Conservation (phyloP, 1,139 yeast genomes). For the Scheffersomyces insectosa region DNA sequence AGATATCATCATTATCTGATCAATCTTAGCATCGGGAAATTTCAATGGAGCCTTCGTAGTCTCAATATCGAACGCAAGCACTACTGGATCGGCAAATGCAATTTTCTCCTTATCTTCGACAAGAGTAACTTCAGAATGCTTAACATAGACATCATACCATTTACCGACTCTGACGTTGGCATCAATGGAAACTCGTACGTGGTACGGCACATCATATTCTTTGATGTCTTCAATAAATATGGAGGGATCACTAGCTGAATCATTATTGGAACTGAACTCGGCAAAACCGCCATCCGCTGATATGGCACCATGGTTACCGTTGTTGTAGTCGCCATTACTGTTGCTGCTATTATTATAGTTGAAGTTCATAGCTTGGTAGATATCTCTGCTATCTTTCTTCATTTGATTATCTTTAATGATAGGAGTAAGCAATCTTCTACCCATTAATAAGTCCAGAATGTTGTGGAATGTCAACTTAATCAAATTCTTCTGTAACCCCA, state of each 20-base stretch:
- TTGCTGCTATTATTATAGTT: conserved; percentile 32
- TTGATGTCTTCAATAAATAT: conserved; percentile 75
- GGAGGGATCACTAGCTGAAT: conserved; percentile 50
- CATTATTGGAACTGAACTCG: conserved; percentile 12
- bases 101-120: conserved; percentile 71
- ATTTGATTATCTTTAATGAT: conserved; percentile 68
- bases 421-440: conserved; percentile 69
- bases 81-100: conserved; percentile 97
- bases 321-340: conserved; percentile 16
- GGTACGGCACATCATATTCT: conserved; percentile 96
- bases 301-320: neutral
- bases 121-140: conserved; percentile 55
- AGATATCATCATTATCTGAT: conserved; percentile 98
- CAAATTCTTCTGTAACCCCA: conserved; percentile 69
- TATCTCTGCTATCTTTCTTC: conserved; percentile 66
- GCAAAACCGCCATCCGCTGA: conserved; percentile 1
- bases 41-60: conserved; percentile 96
- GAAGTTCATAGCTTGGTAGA: conserved; percentile 59
- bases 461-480: conserved; percentile 75
- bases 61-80: conserved; percentile 95
- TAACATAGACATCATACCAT: conserved; percentile 84
- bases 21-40: conserved; percentile 91
- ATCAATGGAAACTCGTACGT: conserved; percentile 93
- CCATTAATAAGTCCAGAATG: conserved; percentile 69
- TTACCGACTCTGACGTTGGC: conserved; percentile 85